Percentiles rank a stretch among this genome's conserved stretches.
phyloP scores from a whole-genome alignment of 352 stramenopile species.

The Globisporangium cederbergense region DNA sequence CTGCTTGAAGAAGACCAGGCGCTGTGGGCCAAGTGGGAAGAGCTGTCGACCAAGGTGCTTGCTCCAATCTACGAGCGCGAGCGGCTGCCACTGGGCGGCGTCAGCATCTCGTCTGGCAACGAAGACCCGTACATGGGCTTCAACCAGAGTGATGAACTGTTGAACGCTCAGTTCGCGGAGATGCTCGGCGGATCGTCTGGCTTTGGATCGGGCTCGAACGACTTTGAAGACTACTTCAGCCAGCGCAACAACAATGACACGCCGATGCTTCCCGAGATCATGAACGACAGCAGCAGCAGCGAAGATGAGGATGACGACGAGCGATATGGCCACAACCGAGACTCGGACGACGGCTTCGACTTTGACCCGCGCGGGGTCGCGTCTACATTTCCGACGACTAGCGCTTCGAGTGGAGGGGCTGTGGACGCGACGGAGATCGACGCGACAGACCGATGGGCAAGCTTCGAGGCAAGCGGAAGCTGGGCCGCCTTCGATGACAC shows the following conservation, averaged over 20 bases:
- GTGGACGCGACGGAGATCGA: conserved; percentile 13
- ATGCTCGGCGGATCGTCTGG: conserved; percentile 66
- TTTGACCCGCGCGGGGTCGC: conserved; percentile 24
- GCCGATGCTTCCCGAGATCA: conserved; percentile 78
- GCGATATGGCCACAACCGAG: conserved; percentile 19
- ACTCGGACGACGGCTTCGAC: conserved; percentile 30
- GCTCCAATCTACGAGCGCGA: conserved; percentile 78
- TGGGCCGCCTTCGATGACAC: conserved; percentile 71
- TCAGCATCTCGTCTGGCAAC: conserved; percentile 40
- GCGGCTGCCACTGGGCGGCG: conserved; percentile 67
- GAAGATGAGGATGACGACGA: conserved; percentile 81
- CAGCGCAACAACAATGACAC: conserved; percentile 59
- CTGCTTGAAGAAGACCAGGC: conserved; percentile 74
- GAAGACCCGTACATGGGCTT: conserved; percentile 81
- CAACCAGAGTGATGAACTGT: conserved; percentile 63
- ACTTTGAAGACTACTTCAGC: conserved; percentile 77
- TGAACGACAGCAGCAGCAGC: conserved; percentile 87
- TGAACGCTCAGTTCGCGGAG: conserved; percentile 83
- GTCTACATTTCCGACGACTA: conserved; percentile 5
- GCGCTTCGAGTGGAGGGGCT: not conserved
- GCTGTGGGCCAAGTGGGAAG: conserved; percentile 78
- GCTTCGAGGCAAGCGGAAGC: conserved; percentile 54
- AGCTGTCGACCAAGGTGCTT: conserved; percentile 64
- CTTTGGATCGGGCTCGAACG: conserved; percentile 45
- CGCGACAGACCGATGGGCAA: conserved; percentile 45